phyloP scores from a whole-genome alignment of 306 rosid genomes.

The Glycine soja region DNA sequence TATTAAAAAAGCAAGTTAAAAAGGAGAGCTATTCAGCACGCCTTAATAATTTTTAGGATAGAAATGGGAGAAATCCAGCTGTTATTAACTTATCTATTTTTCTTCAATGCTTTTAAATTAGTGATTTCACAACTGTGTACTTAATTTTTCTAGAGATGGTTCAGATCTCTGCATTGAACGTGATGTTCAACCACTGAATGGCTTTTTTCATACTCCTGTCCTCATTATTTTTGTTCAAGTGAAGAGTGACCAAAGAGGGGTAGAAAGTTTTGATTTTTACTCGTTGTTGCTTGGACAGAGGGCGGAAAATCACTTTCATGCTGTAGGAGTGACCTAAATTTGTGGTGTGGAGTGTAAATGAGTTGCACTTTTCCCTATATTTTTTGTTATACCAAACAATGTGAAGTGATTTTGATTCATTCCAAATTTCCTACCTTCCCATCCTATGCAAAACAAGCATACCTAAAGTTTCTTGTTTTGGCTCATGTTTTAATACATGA shows the following conservation, averaged over 20 bases:
- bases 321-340: constrained; percentile 39
- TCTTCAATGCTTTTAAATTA: constrained; percentile 16
- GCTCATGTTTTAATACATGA: constrained; percentile 22
- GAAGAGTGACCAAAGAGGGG: constrained; percentile 4
- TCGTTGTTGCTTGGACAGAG: constrained; percentile 37
- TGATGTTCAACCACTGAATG: constrained; percentile 32
- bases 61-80: background rate
- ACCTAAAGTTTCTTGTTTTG: constrained; percentile 39
- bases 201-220: constrained; percentile 25
- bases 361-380: background rate
- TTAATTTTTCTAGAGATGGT: constrained; percentile 24
- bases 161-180: constrained; percentile 25
- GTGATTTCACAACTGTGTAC: background rate
- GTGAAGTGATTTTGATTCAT: constrained; percentile 42
- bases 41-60: constrained; percentile 8
- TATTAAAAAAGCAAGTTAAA: background rate
- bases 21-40: background rate
- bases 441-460: constrained; percentile 36
- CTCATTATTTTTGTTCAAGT: constrained; percentile 6
- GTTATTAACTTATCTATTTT: background rate
- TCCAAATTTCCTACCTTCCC: constrained; percentile 27
- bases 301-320: constrained; percentile 50
- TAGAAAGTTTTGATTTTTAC: constrained; percentile 35
- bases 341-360: constrained; percentile 13
- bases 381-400: constrained; percentile 42